Percentiles rank a stretch among this genome's conserved stretches.
These are phyloP conservation scores for Mycena vulgaris DNA, from an alignment of 768 basidiomycete species.

Conservation along the genomic window DNA sequence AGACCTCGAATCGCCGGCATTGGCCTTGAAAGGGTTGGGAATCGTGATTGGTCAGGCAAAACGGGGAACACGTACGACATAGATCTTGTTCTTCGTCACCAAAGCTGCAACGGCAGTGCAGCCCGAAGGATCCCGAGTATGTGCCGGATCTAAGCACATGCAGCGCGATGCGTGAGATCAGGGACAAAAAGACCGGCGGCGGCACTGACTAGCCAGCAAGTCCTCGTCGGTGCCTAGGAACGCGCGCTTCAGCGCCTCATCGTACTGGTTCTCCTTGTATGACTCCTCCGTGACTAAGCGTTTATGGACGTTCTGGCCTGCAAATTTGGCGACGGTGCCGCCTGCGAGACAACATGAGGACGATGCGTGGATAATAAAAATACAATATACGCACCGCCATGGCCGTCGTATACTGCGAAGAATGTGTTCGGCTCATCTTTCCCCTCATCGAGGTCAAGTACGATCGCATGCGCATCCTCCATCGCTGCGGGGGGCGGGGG, in stretches of 20 bases:
- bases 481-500: slow-evolving; percentile 73
- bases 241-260: slow-evolving; percentile 85
- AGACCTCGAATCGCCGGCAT: slow-evolving; percentile 96
- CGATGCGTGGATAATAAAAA: slow-evolving; percentile 27
- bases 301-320: slow-evolving; percentile 87
- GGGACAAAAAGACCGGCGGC: slow-evolving; percentile 13
- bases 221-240: slow-evolving; percentile 98
- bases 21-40: slow-evolving; percentile 76
- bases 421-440: slow-evolving; percentile 75
- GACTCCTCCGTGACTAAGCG: slow-evolving; percentile 80
- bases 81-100: slow-evolving; percentile 86
- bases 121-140: slow-evolving; percentile 93
- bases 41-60: slow-evolving; percentile 18
- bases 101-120: slow-evolving; percentile 95
- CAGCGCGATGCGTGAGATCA: slow-evolving; percentile 35
- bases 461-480: slow-evolving; percentile 94
- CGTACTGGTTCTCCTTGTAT: slow-evolving; percentile 80
- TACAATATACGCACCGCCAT: slow-evolving; percentile 80
- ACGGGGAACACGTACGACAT: slow-evolving; percentile 70
- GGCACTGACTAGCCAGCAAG: slow-evolving; percentile 80
- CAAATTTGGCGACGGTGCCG: slow-evolving; percentile 87
- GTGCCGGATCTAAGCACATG: slow-evolving; percentile 77
- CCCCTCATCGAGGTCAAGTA: slow-evolving; percentile 77
- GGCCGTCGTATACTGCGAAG: slow-evolving; percentile 98
- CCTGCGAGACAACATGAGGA: slow-evolving; percentile 61